These are phyloP conservation scores for Paragyromitra xinjiangensis DNA, from an alignment of 495 filamentous ascomycete species.

Conservation along the genomic window DNA sequence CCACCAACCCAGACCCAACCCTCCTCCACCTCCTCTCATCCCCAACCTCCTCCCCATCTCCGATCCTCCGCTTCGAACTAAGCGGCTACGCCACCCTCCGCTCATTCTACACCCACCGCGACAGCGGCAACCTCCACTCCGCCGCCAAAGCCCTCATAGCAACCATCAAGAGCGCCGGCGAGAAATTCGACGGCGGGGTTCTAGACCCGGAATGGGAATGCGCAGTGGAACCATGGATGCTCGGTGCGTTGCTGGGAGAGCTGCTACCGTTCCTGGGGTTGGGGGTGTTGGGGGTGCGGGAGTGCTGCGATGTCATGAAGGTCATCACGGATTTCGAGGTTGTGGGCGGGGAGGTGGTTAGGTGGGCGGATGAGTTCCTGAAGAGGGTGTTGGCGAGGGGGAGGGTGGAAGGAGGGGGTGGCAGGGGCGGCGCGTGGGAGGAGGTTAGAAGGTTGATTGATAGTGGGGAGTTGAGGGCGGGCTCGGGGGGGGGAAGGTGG, in stretches of 20 bases:
- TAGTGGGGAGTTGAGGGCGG: slow-evolving; percentile 6
- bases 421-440: slow-evolving; percentile 27
- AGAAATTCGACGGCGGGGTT: slow-evolving; percentile 53
- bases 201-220: slow-evolving; percentile 54
- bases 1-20: slow-evolving; percentile 40
- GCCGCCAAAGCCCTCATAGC: slow-evolving; percentile 51
- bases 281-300: slow-evolving; percentile 19
- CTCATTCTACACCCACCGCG: slow-evolving; percentile 49
- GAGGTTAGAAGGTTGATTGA: slow-evolving; percentile 37
- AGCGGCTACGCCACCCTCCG: slow-evolving; percentile 54
- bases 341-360: slow-evolving; percentile 33
- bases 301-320: slow-evolving; percentile 54
- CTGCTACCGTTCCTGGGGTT: slow-evolving; percentile 36
- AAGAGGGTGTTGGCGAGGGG: slow-evolving; percentile 14
- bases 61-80: slow-evolving; percentile 57
- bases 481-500: slow-evolving; percentile 20
- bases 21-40: slow-evolving; percentile 47
- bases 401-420: neutral
- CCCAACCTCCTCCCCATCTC: slow-evolving; percentile 42
- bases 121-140: slow-evolving; percentile 12
- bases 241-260: slow-evolving; percentile 49
- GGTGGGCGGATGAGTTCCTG: slow-evolving; percentile 45
- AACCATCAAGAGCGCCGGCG: slow-evolving; percentile 54
- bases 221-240: slow-evolving; percentile 51
- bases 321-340: slow-evolving; percentile 55